Base-by-base conservation (phyloP, 2,329 filamentous ascomycete genomes). In the Neodidymelliopsis sp. region DNA sequence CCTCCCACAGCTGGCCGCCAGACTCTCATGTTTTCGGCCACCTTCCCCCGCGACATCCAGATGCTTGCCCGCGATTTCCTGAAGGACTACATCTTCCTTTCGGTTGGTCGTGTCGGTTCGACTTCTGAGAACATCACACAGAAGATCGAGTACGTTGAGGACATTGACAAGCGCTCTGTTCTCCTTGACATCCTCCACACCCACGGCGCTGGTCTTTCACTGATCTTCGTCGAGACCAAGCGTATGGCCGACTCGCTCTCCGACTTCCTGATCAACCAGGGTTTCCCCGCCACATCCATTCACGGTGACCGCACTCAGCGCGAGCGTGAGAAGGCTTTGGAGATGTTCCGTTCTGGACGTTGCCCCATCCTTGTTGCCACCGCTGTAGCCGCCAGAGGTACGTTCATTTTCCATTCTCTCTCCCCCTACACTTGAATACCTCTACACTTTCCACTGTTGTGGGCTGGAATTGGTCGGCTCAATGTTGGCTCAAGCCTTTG, bases 121-220 rank as follows among this genome's bases (percentile, higher is more conserved):
- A 97, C 94, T 23, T 97, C 94, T n/a, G 93, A 97, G 85, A 99
- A 97, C 84, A 97, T 99, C 57, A 97, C 94, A 45, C 94, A 99
- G 78, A 96, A 96, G 83, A 86, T 99, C 46, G 93, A 97, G 79
- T 97, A 97, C 66, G 90, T 97, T 53, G 93, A 97, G 79, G 94
- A 97, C 66, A 79, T 85, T 56, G 94, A 99, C 84, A 99, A 99
- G 87, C 91, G 92, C 74, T 97, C 94, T 47, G 92, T 97, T 57
- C 86, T 99, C 37, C 85, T 99, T 53, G 94, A 99, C 69, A 97
- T 99, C 60, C 87, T 99, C 45, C 93, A 97, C 83, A 96, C 91
- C 30, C 91, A 97, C 67, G 90, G 87, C 51, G 89, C 80, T 54
- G 92, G 92, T 69, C 83, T 97, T 54, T 97, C 93, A 12, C 81